Evolutionary conservation across 1,139 yeast genomes (phyloP), one percentile per base, ranked within the genome.

Genomic region (Blastobotrys apis): DNA sequence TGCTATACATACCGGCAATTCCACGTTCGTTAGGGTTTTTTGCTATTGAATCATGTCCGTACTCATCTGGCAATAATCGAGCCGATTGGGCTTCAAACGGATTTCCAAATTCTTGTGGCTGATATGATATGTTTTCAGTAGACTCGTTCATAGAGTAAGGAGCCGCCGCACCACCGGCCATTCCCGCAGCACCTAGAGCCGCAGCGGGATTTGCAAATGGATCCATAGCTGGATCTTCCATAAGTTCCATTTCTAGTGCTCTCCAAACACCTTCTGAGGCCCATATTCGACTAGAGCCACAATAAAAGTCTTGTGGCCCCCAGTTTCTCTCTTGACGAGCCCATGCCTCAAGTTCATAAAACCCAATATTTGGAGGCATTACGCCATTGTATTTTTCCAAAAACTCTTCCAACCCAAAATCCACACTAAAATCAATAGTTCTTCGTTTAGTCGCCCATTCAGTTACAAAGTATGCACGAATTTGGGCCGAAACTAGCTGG

Each of bases 351-450:
- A 68, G 46, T 34, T 58, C 57, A 41, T 54, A 52, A 13, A 58
- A 53, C 8, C 59, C 57, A 1, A 60, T 54, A 20, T 58, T 58
- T 2, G 62, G 60, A 0, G 69, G 69, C n/a, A 68, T 50, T 2
- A 66, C 46, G 1, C 64, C 47, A 4, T 64, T 52, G 46, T 65
- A 68, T 33, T 62, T 54, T 33, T 59, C 63, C 34, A 65, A 46
- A 43, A 68, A 68, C 51, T 68, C 73, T 37, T 62, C 64, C 23
- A 58, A 52, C 26, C 64, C 71, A 50, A 65, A 68, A 48, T 68
- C 72, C 17, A 69, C 66, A 16, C 71, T 66, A 50, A 58, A 68
- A 45, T 68, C 69, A 13, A 57, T 54, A 6, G 54, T 51, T 9
- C 59, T 50, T 19, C 67, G 56, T 37, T 66, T 60, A 21, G 56